phyloP scores from a whole-genome alignment of 495 filamentous ascomycete genomes.

The Podospora pseudopauciseta region DNA sequence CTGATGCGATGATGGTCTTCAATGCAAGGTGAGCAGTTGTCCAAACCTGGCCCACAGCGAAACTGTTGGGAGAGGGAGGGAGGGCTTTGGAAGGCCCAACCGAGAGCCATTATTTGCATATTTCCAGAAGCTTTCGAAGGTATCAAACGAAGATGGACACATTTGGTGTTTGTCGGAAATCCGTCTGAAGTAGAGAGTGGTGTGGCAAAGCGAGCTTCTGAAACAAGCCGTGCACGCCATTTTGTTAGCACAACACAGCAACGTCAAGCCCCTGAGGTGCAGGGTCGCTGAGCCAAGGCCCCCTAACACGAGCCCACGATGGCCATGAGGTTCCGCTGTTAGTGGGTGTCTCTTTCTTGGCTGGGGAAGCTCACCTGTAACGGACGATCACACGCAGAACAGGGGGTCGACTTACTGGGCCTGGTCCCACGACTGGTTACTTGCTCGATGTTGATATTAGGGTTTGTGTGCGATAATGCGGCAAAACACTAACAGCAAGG shows the following conservation, averaged over 20 bases:
- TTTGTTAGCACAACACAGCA: neutral
- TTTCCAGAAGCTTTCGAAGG: neutral
- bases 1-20: neutral
- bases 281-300: neutral
- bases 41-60: neutral
- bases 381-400: constrained; percentile 5
- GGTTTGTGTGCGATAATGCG: neutral
- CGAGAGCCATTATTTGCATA: neutral
- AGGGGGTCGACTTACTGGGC: constrained; percentile 1
- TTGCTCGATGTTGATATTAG: neutral
- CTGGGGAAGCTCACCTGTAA: constrained; percentile 8
- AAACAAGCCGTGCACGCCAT: neutral
- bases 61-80: neutral
- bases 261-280: neutral
- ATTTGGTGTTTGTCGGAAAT: neutral
- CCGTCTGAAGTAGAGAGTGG: neutral
- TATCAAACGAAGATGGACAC: neutral
- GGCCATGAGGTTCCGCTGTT: neutral
- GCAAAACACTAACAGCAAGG: neutral
- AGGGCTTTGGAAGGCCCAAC: neutral
- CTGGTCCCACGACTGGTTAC: neutral
- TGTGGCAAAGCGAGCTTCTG: neutral
- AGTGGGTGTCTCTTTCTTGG: constrained; percentile 3
- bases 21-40: neutral
- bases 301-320: constrained; percentile 3